Evolutionary conservation across 2,329 filamentous ascomycete genomes (phyloP), one percentile per base, ranked within the genome.

Genomic region (Botrytis medusae): DNA sequence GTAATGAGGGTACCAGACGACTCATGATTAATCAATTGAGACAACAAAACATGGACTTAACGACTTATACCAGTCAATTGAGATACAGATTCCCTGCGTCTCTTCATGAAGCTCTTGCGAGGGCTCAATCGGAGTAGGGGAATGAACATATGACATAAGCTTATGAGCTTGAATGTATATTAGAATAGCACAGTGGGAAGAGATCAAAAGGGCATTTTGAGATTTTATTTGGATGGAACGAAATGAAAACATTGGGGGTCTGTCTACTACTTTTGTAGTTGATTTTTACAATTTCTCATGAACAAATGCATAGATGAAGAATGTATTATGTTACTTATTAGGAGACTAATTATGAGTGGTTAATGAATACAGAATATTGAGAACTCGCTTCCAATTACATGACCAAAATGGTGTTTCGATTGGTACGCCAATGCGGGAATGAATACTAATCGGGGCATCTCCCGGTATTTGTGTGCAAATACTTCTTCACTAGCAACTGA

Each of bases 31-130:
- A 92, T 73, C 87, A 92, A 79, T 85, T 97, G 79, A 89, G 92
- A 84, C 89, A 92, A 82, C 93, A 93, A 84, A 94, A 93, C 57
- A 90, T 94, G 82, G 95, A 98, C 83, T 83, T 98, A 79, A 97
- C 96, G 85, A 92, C 96, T 22, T 98, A 97, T 85, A 95, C 94
- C 25, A 95, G 94, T 73, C 90, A 97, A 87, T 90, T 98, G 80
- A 91, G 93, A 80, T 98, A 97, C 84, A 91, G 96, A 80, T 88
- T 98, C 84, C 93, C 94, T 69, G 92, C 93, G 54, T 89, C 93
- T 79, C 87, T 98, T 72, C 95, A 97, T 83, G 95, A 98, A 85
- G 93, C 92, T 76, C 85, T 98, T 80, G 95, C 94, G 67, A 89
- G 91, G 80, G 94, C 93, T 59, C 79, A 81, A 62, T 77, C 78